Evolutionary conservation across 139 green algal genomes (phyloP), one percentile per base, ranked within the genome.

Genomic region (Volvox reticuliferus): DNA sequence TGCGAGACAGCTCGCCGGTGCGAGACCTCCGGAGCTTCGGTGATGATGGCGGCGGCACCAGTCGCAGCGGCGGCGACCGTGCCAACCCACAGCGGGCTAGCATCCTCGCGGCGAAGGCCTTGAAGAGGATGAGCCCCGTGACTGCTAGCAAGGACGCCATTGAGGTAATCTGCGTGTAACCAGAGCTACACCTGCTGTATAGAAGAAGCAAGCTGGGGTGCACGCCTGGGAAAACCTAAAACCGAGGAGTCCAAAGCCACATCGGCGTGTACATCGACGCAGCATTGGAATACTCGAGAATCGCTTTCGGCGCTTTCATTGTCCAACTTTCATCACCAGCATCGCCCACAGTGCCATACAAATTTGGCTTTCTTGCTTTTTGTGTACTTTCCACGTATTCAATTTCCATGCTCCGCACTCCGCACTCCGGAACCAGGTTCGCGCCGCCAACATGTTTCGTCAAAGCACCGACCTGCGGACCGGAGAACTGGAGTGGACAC

Each of bases 401-500:
- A 5, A 55, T 9, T 55, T 55, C 44, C 44, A 55, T 55, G 44
- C 44, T 55, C 44, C 44, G 5, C 44, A 55, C 44, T 55, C 44
- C 44, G 5, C 44, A 55, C 65, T 36, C 78, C 26, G 12, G 30
- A 44, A 65, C 33, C 89, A 92, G 80, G 33, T 75, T 20, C 77
- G 82, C 0, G 90, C 90, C 6, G 76, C 76, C 5, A 86, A 86
- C 62, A 88, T 93, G 90, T 93, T 93, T 35, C 82, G 88, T 32
- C 84, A 75, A 26, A 91, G 84, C 84, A 82, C 67, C 9, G 90
- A 93, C 61, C 50, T 94, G 36, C 55, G 83, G 68, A 94, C 91
- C 22, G 95, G 95, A 3, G 83, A 89, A 28, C 89, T 96, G 22
- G 92, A 94, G 69, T 99, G 98, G 98, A 96, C 93, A 24, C 87